A percentile compares a stretch with the other conserved stretches of the same genome.
Conservation (phyloP, 2,329 filamentous ascomycete species). For the Dactylonectria estremocensis region DNA sequence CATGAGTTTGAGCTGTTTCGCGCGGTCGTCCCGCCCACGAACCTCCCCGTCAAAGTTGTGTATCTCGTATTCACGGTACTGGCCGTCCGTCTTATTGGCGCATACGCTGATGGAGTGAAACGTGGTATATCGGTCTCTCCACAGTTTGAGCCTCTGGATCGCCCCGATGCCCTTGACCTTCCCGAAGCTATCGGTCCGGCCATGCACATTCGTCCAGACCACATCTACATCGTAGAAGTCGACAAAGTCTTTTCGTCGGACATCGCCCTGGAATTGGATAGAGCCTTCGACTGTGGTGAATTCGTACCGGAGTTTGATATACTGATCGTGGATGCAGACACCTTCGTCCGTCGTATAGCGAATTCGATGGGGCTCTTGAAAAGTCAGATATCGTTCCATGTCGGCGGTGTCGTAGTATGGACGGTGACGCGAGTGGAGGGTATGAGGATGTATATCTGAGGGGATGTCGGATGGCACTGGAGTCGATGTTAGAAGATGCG, state of each 20-base stretch:
- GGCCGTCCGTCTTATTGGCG: conserved; percentile 62
- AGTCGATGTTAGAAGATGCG: conserved; percentile 29
- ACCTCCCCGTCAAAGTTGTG: conserved; percentile 64
- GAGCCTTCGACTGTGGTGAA: conserved; percentile 65
- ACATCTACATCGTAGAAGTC: conserved; percentile 69
- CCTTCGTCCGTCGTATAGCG: conserved; percentile 64
- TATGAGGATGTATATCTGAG: conserved; percentile 63
- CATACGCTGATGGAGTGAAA: conserved; percentile 65
- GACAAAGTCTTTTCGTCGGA: conserved; percentile 63
- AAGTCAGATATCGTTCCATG: conserved; percentile 65
- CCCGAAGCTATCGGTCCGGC: conserved; percentile 65
- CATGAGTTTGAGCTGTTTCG: conserved; percentile 61
- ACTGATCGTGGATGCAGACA: conserved; percentile 64
- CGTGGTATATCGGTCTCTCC: conserved; percentile 64
- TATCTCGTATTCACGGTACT: conserved; percentile 65
- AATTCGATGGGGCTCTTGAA: conserved; percentile 64
- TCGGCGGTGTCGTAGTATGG: conserved; percentile 66
- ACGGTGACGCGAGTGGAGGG: conserved; percentile 65
- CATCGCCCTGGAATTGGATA: conserved; percentile 64
- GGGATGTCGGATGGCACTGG: conserved; percentile 63
- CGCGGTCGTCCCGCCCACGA: conserved; percentile 62
- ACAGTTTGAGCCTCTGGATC: conserved; percentile 68
- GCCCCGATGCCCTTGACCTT: conserved; percentile 66
- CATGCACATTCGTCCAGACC: conserved; percentile 66
- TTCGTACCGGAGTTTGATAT: conserved; percentile 65